Evolutionary conservation across 805 yeast species (phyloP).

Genomic region (Starmera amethionina): DNA sequence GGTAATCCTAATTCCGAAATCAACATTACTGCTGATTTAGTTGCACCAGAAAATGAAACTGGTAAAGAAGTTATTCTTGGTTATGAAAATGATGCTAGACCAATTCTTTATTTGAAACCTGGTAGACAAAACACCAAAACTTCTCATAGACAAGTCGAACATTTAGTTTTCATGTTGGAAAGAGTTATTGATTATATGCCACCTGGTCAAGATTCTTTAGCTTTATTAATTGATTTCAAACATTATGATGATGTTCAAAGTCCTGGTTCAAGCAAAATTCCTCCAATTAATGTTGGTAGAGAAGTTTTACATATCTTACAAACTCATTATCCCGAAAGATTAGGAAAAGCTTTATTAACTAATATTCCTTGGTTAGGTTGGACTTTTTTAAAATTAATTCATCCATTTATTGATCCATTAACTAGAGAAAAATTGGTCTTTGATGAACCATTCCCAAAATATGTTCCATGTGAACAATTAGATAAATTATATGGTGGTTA

Average conservation of each 20-base stretch:
- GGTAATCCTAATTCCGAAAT: conserved; percentile 31
- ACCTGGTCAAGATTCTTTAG: conserved; percentile 88
- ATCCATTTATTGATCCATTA: conserved; percentile 93
- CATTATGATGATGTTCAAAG: conserved; percentile 51
- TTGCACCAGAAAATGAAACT: conserved; percentile 66
- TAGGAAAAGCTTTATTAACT: conserved; percentile 85
- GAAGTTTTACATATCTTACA: conserved; percentile 90
- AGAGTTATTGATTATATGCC: conserved; percentile 93
- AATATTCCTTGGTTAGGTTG: conserved; percentile 93
- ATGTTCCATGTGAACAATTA: conserved; percentile 73
- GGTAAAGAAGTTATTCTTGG: conserved; percentile 93
- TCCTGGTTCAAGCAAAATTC: conserved; percentile 46
- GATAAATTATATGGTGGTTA: conserved; percentile 81
- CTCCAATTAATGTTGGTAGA: conserved; percentile 83
- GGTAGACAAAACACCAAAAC: conserved; percentile 95
- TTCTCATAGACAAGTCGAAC: conserved; percentile 89
- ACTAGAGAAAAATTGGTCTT: conserved; percentile 90
- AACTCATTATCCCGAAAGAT: conserved; percentile 94
- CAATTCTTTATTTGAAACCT: conserved; percentile 85
- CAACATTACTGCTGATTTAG: conserved; percentile 42
- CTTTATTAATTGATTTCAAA: conserved; percentile 86
- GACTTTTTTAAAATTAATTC: conserved; percentile 83
- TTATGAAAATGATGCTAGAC: conserved; percentile 81
- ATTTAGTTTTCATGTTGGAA: conserved; percentile 86
- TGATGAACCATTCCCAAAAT: conserved; percentile 79